Conservation (phyloP, 73 alveolate genomes). For the Paramecium octaurelia region DNA sequence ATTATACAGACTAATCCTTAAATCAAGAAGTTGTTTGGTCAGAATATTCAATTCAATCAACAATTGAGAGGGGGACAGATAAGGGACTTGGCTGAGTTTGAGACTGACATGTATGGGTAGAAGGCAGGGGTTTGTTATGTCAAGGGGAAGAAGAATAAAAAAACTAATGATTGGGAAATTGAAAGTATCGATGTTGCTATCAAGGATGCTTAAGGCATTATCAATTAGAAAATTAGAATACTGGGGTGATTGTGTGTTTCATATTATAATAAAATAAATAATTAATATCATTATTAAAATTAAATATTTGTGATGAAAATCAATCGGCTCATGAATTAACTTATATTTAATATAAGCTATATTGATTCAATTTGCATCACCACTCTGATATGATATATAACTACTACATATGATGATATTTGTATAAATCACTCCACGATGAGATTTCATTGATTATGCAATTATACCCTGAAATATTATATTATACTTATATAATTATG, state of each 20-base stretch:
- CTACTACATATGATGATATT: not conserved
- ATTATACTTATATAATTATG: not conserved
- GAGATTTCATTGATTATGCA: conserved; percentile 2
- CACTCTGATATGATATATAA: not conserved
- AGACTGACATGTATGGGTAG: conserved; percentile 25
- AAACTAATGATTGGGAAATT: conserved; percentile 22
- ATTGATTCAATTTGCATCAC: conserved; percentile 32
- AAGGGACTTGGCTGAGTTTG: not conserved
- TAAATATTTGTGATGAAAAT: not conserved
- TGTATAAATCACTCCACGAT: conserved; percentile 30
- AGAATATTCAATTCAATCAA: not conserved
- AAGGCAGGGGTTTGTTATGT: not conserved
- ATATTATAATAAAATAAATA: not conserved
- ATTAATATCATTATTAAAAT: not conserved
- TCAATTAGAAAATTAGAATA: not conserved
- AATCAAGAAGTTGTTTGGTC: not conserved
- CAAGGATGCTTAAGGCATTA: not conserved
- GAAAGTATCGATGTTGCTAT: not conserved
- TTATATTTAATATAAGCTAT: not conserved
- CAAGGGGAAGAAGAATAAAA: not conserved
- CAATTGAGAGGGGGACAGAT: not conserved
- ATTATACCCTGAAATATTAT: not conserved
- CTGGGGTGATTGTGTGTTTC: not conserved
- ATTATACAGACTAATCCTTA: not conserved
- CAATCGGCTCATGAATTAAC: not conserved